Evolutionary conservation across 1,284 basidiomycete genomes (phyloP), one percentile per base, ranked within the genome.

Genomic region (Malassezia dermatis): DNA sequence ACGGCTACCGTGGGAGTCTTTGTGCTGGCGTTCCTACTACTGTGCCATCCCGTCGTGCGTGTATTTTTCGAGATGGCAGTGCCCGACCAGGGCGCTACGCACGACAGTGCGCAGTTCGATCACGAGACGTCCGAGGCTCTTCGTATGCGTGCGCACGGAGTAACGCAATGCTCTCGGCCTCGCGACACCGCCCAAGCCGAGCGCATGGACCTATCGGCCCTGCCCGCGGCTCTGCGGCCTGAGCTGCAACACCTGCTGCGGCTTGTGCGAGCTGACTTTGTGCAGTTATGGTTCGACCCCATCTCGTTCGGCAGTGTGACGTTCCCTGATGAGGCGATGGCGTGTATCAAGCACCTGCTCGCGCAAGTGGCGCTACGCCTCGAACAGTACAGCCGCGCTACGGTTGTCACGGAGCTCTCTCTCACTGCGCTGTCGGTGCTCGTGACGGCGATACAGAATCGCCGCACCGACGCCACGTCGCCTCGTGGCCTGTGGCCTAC

Each of bases 241-340:
- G 47, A 52, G 45, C 35, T 57, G 17, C 32, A 4, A 15, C 30
- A 45, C 28, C 47, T 50, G 15, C 23, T 60, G 13, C 19, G n/a
- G 19, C 43, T 51, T 8, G 23, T 60, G 5, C 32, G 42, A 30
- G 49, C 49, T 26, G 58, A 60, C 54, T 60, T 51, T 50, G 26
- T 60, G 19, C 49, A 56, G 44, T 60, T 43, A 30, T 60, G 58
- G 58, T 60, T 34, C 37, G 54, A 49, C 21, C 45, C 48, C 21
- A 46, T 60, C 19, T 44, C 58, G 21, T 57, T 60, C 15, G 53
- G 50, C 27, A 28, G 34, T 35, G 10, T 31, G 0, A 2, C 35
- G 23, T 60, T 60, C 19, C 58, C 58, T 1, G 24, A 34, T 24
- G 40, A 56, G 30, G 54, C 44, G 8, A 49, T 49, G 8, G 43